phyloP scores from a whole-genome alignment of 192 early-diverging fungal genomes.

The Phlyctochytrium planicorne region DNA sequence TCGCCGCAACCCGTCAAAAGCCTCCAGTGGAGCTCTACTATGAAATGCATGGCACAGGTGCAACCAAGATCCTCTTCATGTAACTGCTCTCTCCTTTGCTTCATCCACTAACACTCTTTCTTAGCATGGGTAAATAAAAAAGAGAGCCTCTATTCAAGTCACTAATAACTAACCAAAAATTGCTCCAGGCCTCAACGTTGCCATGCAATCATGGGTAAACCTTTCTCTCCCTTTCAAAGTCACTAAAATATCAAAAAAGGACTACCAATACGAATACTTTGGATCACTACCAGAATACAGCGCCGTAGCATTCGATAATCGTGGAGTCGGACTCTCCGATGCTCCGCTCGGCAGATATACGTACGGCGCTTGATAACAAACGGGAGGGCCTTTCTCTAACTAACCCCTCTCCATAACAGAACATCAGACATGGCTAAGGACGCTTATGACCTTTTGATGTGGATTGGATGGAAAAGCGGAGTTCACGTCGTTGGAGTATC shows the following conservation, averaged over 20 bases:
- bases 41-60: constrained; percentile 72
- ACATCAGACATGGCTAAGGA: constrained; percentile 81
- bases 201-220: constrained; percentile 45
- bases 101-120: no score
- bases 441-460: constrained; percentile 62
- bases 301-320: constrained; percentile 81
- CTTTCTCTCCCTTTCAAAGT: no score
- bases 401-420: no score
- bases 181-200: constrained; percentile 21
- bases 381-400: constrained; percentile 31
- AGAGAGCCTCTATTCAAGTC: not conserved
- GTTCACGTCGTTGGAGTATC: constrained; percentile 81
- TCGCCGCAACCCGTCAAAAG: constrained; percentile 32
- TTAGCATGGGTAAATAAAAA: constrained; percentile 61
- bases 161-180: constrained; percentile 27
- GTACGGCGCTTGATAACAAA: no score
- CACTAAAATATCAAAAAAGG: no score
- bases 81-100: no score
- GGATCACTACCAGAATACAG: constrained; percentile 64
- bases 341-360: constrained; percentile 45
- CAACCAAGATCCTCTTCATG: constrained; percentile 67
- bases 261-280: constrained; percentile 65
- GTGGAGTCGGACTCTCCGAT: constrained; percentile 69
- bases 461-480: constrained; percentile 68
- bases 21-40: constrained; percentile 67